Conservation (phyloP, 768 basidiomycete genomes). For the Hydnomerulius pinastri region DNA sequence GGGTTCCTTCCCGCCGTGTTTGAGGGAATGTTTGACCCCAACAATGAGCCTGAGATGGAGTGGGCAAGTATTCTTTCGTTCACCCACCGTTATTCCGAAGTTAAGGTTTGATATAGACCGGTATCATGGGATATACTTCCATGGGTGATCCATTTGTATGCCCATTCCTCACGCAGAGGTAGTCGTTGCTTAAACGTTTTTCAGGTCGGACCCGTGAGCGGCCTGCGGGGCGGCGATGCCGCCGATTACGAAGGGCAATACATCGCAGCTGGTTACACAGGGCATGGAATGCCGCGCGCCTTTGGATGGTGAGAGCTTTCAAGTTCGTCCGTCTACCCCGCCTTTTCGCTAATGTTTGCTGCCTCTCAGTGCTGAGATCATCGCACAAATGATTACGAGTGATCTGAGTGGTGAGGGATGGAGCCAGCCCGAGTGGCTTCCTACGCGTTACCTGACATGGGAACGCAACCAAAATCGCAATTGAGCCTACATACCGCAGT, state of each 20-base stretch:
- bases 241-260: conserved; percentile 57
- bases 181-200: not conserved
- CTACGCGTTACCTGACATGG: conserved; percentile 50
- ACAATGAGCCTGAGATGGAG: conserved; percentile 68
- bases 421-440: conserved; percentile 63
- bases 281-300: conserved; percentile 81
- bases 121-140: conserved; percentile 78
- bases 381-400: conserved; percentile 58
- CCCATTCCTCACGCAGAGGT: not conserved
- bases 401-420: conserved; percentile 48
- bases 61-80: conserved; percentile 56
- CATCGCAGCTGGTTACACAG: conserved; percentile 70
- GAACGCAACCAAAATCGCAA: conserved; percentile 6
- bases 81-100: not conserved
- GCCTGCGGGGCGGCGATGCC: conserved; percentile 19
- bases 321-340: not conserved
- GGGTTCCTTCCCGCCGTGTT: conserved; percentile 62
- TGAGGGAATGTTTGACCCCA: conserved; percentile 50
- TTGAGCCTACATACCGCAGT: not conserved
- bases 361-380: conserved; percentile 54
- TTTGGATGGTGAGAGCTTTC: conserved; percentile 57
- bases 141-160: conserved; percentile 67
- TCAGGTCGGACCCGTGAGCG: conserved; percentile 65
- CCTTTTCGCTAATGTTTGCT: not conserved
- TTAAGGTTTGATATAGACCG: conserved; percentile 50